Base-by-base conservation (phyloP, 2,329 filamentous ascomycete species). In the Trichoderma sp. region DNA sequence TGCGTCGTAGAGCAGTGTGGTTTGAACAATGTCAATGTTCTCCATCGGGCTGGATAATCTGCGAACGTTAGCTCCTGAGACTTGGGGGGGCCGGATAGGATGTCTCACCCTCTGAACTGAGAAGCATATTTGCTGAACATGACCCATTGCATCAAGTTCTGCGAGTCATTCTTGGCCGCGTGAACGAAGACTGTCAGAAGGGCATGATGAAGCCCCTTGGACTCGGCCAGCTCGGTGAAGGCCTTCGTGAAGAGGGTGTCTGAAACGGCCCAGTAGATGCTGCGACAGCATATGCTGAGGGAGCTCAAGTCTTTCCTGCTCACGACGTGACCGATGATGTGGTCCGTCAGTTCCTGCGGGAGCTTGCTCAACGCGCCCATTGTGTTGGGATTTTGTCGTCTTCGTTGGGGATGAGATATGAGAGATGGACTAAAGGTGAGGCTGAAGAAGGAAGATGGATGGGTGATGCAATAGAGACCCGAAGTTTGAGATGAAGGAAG, bases 1-100 rank as follows among this genome's bases (percentile, higher is more conserved):
- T 5, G 66, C 66, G 4, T 67, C 66, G 28, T 52, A 48, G 10
- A 67, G 58, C 9, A 66, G 51, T 3, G 66, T 63, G 17, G 60
- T 63, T 1, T 62, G 63, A 1, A 67, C 52, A 54, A 39, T 59
- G 1, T 57, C 63, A 19, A 67, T 24, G 1, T 26, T 19, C 7
- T 63, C 12, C 24, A 50, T 52, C n/a, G 43, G 17, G 5, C 26
- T 44, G 28, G 54, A 63, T 17, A 10, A 12, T 44, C 61, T 66
- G 15, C 12, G 3, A 14, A 21, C 14, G 14, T 64, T n/a, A 54
- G n/a, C 21, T 9, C 14, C 12, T 14, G 24, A 43, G 47, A 2
- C 26, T 12, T 43, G 9, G 15, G 28, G 15, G 5, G 2, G 26
- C 19, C 3, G 5, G 24, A 39, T 41, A 19, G 9, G 30, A n/a